Base-by-base conservation (phyloP, 2,329 filamentous ascomycete genomes). In the Trichophyton verrucosum region DNA sequence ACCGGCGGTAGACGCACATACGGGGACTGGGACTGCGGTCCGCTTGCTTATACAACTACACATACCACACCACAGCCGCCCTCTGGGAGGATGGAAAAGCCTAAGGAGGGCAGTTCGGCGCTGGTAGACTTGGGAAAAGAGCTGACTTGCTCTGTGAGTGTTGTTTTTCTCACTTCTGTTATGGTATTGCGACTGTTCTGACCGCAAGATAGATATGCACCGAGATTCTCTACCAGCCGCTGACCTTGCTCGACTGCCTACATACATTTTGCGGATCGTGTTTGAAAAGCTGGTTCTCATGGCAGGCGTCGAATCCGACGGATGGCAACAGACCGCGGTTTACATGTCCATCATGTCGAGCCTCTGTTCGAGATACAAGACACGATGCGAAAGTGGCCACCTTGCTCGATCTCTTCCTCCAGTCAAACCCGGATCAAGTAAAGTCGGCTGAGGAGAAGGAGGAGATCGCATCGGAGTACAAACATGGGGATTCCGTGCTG, bases 231-330 rank as follows among this genome's bases (percentile, higher is more conserved):
- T 95, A 90, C 76, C 89, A 95, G 73, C 91, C 91, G 38, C 81
- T 95, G 65, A 95, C 91, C 30, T 84, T 95, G 57, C 88, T 96
- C 73, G 89, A 96, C 78, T 96, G 91, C 72, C 83, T 96, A 51
- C 91, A 96, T 76, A 96, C 92, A 53, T 99, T 95, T 75, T 99
- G 94, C 78, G 94, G 91, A 65, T 88, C 89, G 44, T 99, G 94
- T 71, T 75, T 97, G 62, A 96, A 95, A 74, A 90, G 95, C 77
- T 99, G 94, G 94, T 99, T 97, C 72, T 78, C 80, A 64, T 94
- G 85, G 74, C 90, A 96, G 73, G 85, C 86, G 42, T 78, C 80
- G 33, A 83, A 64, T 66, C 77, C 59, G 70, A 80, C 66, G 69
- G 80, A 68, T 63, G 75, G 64, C 70, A 81, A 70, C 17, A 59